phyloP scores from a whole-genome alignment of 768 basidiomycete genomes.

The Hygrophoropsis aurantiaca region DNA sequence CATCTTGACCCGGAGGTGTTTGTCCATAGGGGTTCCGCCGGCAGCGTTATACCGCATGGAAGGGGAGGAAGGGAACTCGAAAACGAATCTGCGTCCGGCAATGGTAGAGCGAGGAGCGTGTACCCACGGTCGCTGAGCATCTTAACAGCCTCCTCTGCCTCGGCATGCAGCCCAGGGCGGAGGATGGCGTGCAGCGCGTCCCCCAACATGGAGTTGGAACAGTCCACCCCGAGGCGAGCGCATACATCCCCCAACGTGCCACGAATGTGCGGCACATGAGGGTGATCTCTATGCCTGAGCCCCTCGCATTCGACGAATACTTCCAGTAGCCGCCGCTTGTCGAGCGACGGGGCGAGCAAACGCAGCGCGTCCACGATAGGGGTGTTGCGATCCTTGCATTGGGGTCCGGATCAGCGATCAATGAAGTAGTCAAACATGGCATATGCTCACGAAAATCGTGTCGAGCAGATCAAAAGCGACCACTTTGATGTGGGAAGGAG shows the following conservation, averaged over 20 bases:
- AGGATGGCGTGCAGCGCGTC: not conserved
- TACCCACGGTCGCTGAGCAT: not conserved
- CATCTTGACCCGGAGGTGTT: not conserved
- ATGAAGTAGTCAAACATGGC: too few relatives aligned
- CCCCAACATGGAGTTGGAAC: not conserved
- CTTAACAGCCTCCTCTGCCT: not conserved
- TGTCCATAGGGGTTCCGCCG: not conserved
- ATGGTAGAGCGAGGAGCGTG: not conserved
- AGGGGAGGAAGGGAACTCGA: not conserved
- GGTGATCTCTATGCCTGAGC: not conserved
- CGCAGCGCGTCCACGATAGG: not conserved
- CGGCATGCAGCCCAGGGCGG: not conserved
- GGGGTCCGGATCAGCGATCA: not conserved
- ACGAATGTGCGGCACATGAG: not conserved
- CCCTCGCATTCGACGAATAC: conserved; percentile 1
- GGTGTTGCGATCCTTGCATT: not conserved
- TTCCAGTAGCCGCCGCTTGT: not conserved
- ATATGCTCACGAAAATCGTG: not conserved
- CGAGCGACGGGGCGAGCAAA: not conserved
- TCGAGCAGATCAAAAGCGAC: not conserved
- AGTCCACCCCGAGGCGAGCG: not conserved
- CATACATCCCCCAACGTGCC: not conserved
- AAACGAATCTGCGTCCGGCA: conserved; percentile 1
- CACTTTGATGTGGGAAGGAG: not conserved
- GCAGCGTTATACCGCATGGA: not conserved